Percentiles rank a stretch among this genome's conserved stretches.
Evolutionary conservation across 495 filamentous ascomycete species (phyloP).

Genomic region (Hypomontagnella submonticulosa): DNA sequence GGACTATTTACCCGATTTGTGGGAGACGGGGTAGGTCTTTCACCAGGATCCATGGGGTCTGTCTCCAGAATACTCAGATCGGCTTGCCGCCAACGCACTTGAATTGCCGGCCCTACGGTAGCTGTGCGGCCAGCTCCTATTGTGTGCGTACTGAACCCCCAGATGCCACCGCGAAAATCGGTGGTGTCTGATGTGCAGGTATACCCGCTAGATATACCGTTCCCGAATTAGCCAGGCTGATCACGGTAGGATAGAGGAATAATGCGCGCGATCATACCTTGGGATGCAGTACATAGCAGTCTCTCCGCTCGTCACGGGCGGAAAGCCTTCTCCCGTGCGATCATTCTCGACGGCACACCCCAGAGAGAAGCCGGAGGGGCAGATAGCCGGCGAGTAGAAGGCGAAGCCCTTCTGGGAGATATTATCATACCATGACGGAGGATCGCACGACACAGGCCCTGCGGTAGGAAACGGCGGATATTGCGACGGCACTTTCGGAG

Average conservation of each 20-base stretch:
- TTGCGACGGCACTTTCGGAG: slow-evolving; percentile 53
- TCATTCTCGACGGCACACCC: slow-evolving; percentile 48
- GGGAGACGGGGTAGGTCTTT: neutral
- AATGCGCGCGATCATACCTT: slow-evolving; percentile 17
- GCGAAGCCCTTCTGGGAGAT: slow-evolving; percentile 50
- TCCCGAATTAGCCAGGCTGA: slow-evolving; percentile 3
- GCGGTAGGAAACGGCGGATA: slow-evolving; percentile 51
- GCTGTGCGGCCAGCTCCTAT: slow-evolving; percentile 36
- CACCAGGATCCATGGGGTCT: slow-evolving; percentile 49
- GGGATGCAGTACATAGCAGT: slow-evolving; percentile 55
- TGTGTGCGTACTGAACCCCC: slow-evolving; percentile 48
- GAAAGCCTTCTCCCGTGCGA: slow-evolving; percentile 51
- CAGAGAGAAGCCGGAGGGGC: slow-evolving; percentile 52
- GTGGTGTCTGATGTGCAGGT: slow-evolving; percentile 54
- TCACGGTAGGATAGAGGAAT: neutral
- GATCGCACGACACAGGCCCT: slow-evolving; percentile 51
- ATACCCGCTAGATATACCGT: slow-evolving; percentile 39
- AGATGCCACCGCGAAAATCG: slow-evolving; percentile 55
- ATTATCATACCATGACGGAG: slow-evolving; percentile 49
- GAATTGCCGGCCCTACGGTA: slow-evolving; percentile 54
- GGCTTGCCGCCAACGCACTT: slow-evolving; percentile 54
- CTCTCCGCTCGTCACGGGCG: slow-evolving; percentile 47
- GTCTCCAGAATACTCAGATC: slow-evolving; percentile 52
- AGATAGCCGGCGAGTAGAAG: slow-evolving; percentile 58
- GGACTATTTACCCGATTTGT: too few species aligned